Evolutionary conservation across 129 eudicot genomes (phyloP).

Genomic region (Rutidosis leptorrhynchoides): DNA sequence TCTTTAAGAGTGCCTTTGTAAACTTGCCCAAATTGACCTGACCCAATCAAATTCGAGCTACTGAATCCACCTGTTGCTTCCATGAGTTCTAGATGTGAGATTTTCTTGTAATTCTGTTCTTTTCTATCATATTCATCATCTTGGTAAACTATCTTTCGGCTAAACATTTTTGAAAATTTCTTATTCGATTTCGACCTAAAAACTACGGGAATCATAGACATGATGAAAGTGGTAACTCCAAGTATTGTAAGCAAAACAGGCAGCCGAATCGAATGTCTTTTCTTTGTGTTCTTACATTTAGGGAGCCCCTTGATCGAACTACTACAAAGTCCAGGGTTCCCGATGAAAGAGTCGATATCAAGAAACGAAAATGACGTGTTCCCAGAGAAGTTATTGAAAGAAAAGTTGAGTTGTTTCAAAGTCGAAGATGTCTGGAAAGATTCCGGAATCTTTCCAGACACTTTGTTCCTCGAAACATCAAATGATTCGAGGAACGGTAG

Average conservation of each 20-base stretch:
- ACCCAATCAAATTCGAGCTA: constrained; percentile 53
- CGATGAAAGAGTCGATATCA: constrained; percentile 50
- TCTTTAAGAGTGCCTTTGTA: constrained; percentile 69
- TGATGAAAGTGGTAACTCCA: constrained; percentile 40
- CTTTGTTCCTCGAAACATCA: constrained; percentile 57
- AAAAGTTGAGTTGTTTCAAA: constrained; percentile 48
- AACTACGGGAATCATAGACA: constrained; percentile 37
- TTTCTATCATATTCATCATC: constrained; percentile 37
- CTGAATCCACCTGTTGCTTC: constrained; percentile 74
- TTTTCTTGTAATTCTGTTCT: constrained; percentile 49
- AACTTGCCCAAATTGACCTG: constrained; percentile 73
- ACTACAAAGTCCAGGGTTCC: constrained; percentile 67
- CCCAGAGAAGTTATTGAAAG: constrained; percentile 69
- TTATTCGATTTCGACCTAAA: constrained; percentile 36
- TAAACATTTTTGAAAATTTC: constrained; percentile 32
- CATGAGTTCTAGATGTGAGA: constrained; percentile 56
- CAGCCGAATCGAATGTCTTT: constrained; percentile 28
- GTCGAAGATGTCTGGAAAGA: constrained; percentile 55
- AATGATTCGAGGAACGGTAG: constrained; percentile 55
- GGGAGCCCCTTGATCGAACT: constrained; percentile 51
- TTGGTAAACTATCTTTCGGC: constrained; percentile 18
- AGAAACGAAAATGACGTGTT: constrained; percentile 43
- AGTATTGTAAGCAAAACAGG: constrained; percentile 48
- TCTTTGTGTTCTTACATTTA: constrained; percentile 33
- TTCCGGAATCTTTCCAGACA: constrained; percentile 56